phyloP scores from a whole-genome alignment of 208 protist species.

The Crithidia sp. region DNA sequence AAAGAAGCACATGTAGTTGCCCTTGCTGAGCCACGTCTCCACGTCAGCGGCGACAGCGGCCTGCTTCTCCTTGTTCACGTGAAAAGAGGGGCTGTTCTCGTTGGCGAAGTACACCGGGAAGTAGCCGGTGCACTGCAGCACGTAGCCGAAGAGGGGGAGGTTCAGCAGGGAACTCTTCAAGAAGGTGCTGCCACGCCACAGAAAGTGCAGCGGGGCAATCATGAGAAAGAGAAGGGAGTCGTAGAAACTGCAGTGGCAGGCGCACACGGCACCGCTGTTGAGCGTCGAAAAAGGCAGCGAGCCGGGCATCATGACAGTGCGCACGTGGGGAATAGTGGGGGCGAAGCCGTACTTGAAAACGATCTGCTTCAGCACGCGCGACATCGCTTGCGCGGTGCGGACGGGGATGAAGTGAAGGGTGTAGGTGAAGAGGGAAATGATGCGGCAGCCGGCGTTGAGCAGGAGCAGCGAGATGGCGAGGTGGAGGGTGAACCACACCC shows the following conservation, averaged over 20 bases:
- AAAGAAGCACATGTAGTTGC: constrained; percentile 71
- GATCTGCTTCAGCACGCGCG: constrained; percentile 40
- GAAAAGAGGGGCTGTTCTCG: constrained; percentile 47
- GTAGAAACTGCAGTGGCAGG: constrained; percentile 81
- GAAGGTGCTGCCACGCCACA: constrained; percentile 58
- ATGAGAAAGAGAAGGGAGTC: constrained; percentile 68
- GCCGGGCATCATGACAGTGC: constrained; percentile 46
- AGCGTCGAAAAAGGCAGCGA: constrained; percentile 44
- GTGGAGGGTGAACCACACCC: constrained; percentile 58
- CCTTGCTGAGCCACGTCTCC: constrained; percentile 47
- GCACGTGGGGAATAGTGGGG: constrained; percentile 54
- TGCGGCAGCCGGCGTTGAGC: constrained; percentile 35
- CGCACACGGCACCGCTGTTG: constrained; percentile 40
- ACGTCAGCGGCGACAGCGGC: constrained; percentile 46
- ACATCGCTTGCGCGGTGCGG: constrained; percentile 35
- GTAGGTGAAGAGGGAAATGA: constrained; percentile 35
- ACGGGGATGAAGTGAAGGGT: constrained; percentile 31
- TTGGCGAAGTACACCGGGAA: constrained; percentile 83
- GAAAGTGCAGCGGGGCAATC: constrained; percentile 38
- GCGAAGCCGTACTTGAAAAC: constrained; percentile 46
- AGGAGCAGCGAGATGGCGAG: constrained; percentile 35
- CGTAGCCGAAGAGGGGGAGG: constrained; percentile 69
- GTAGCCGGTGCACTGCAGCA: constrained; percentile 61
- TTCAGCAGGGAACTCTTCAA: constrained; percentile 62
- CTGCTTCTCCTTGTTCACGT: constrained; percentile 80